phyloP scores from a whole-genome alignment of 805 yeast species.

The Hanseniaspora lachancei region DNA sequence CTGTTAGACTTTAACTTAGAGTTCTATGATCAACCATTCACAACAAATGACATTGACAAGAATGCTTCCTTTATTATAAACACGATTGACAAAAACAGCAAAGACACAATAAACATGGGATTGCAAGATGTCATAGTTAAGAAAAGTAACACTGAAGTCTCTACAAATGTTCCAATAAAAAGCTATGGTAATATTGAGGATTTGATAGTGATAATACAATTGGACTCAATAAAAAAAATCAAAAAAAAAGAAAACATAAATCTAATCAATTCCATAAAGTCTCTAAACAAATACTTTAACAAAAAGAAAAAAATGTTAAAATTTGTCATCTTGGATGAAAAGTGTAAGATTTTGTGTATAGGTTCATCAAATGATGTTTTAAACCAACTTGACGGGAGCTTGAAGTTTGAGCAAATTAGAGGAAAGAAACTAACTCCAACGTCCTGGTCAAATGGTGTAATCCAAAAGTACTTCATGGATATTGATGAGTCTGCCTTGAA shows the following conservation, averaged over 20 bases:
- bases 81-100: slow-evolving; percentile 11
- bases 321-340: slow-evolving; percentile 1
- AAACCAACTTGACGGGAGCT: neutral
- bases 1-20: slow-evolving; percentile 26
- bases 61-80: slow-evolving; percentile 10
- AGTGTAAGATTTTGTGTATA: slow-evolving; percentile 2
- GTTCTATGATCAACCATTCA: slow-evolving; percentile 23
- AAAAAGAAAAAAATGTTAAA: neutral
- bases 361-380: slow-evolving; percentile 4
- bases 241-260: slow-evolving; percentile 3
- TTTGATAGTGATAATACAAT: slow-evolving; percentile 22
- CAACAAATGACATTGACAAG: slow-evolving; percentile 19
- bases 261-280: slow-evolving; percentile 5
- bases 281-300: neutral
- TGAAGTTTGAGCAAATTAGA: slow-evolving; percentile 8
- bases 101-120: neutral
- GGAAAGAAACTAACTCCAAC: neutral
- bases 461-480: neutral
- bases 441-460: neutral
- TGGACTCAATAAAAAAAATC: slow-evolving; percentile 17
- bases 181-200: slow-evolving; percentile 17
- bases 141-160: neutral
- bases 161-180: neutral
- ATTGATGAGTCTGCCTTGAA: neutral
- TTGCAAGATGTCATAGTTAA: slow-evolving; percentile 3